phyloP scores from a whole-genome alignment of 2,329 filamentous ascomycete genomes.

The Phaeoacremonium minimum region DNA sequence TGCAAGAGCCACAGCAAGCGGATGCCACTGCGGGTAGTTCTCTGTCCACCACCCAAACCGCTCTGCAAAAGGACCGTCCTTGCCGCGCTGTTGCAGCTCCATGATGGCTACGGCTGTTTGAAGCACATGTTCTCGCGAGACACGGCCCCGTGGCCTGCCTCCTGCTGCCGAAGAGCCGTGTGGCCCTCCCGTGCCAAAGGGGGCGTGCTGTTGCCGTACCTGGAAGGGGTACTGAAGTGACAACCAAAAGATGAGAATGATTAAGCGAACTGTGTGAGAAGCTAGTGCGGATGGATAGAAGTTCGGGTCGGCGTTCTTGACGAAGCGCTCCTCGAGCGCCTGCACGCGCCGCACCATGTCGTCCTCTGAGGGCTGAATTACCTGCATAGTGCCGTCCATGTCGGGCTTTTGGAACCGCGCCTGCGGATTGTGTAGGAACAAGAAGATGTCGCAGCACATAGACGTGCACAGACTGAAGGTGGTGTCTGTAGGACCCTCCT shows the following conservation, averaged over 20 bases:
- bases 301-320: constrained; percentile 24
- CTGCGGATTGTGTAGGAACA: constrained; percentile 30
- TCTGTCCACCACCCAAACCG: constrained; percentile 43
- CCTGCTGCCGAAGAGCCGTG: no score
- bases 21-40: constrained; percentile 51
- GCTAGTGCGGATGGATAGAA: constrained; percentile 30
- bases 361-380: constrained; percentile 28
- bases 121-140: constrained; percentile 36
- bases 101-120: constrained; percentile 43
- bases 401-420: constrained; percentile 9
- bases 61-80: constrained; percentile 25
- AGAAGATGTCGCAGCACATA: constrained; percentile 32
- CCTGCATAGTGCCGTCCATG: constrained; percentile 3
- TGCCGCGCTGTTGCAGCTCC: constrained; percentile 28
- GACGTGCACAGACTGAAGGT: constrained; percentile 34
- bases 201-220: constrained; percentile 14
- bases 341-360: constrained; percentile 34
- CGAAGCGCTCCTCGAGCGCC: constrained; percentile 31
- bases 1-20: constrained; percentile 46
- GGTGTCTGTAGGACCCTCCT: constrained; percentile 32
- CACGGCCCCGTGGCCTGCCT: constrained; percentile 12
- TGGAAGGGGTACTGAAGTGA: constrained; percentile 39
- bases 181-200: no score
- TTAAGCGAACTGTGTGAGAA: constrained; percentile 32
- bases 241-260: constrained; percentile 43